These are phyloP conservation scores for Hypomyces rosellus DNA, from an alignment of 2,329 filamentous ascomycete species.

Conservation along the genomic window DNA sequence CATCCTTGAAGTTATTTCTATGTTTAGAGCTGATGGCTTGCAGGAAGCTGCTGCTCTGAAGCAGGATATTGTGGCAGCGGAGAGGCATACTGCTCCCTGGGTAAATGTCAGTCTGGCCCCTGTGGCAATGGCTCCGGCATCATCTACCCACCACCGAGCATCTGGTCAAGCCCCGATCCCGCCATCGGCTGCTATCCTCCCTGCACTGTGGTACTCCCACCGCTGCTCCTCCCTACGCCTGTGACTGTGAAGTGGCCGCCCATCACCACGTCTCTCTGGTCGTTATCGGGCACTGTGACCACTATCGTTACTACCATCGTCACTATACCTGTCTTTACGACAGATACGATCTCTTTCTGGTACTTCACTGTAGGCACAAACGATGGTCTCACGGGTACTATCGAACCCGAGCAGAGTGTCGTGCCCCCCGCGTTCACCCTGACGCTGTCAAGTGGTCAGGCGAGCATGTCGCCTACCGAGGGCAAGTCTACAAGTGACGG, in stretches of 20 bases:
- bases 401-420: too few relatives aligned
- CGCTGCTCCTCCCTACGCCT: background rate
- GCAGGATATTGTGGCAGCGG: background rate
- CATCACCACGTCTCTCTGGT: too few relatives aligned
- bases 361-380: too few relatives aligned
- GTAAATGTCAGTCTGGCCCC: background rate
- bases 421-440: too few relatives aligned
- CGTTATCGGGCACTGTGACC: too few relatives aligned
- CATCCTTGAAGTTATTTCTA: background rate
- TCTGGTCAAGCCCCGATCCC: background rate
- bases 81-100: background rate
- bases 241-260: background rate
- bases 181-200: background rate
- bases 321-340: too few relatives aligned
- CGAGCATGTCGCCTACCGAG: too few relatives aligned
- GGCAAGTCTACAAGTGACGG: background rate
- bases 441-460: too few relatives aligned
- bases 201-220: background rate
- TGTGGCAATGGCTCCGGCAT: background rate
- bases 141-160: background rate
- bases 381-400: too few relatives aligned
- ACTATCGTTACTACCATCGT: too few relatives aligned
- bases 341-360: too few relatives aligned
- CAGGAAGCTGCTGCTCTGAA: background rate
- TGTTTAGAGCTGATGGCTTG: background rate